Evolutionary conservation across 345 rosid species (phyloP).

Genomic region (Psidium guajava): DNA sequence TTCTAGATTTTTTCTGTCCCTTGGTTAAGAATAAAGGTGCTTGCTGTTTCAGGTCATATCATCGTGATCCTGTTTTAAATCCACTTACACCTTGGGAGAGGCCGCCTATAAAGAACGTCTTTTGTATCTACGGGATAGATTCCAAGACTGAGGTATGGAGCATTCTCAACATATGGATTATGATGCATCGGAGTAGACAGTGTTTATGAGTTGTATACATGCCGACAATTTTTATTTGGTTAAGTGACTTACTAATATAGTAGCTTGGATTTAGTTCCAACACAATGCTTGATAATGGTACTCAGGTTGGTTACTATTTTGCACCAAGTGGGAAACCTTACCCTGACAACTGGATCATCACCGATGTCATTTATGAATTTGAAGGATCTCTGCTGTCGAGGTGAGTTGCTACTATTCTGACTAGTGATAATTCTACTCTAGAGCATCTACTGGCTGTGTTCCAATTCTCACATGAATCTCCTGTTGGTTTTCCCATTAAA

Average conservation of each 20-base stretch:
- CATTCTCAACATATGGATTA: background rate
- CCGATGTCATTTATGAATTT: constrained; percentile 79
- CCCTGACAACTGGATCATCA: constrained; percentile 98
- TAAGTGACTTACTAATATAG: background rate
- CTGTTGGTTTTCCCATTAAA: background rate
- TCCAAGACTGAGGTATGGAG: constrained; percentile 73
- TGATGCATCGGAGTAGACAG: background rate
- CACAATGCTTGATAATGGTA: constrained; percentile 2
- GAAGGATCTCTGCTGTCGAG: constrained; percentile 83
- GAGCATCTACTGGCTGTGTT: background rate
- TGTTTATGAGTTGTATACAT: background rate
- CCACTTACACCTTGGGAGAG: constrained; percentile 99
- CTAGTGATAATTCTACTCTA: background rate
- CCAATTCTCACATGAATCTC: background rate
- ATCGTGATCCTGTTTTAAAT: constrained; percentile 75
- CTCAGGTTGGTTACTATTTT: constrained; percentile 90
- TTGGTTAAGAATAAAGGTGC: background rate
- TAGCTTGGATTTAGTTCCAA: background rate
- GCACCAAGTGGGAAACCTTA: constrained; percentile 99
- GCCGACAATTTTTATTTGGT: background rate
- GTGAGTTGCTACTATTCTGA: constrained; percentile 17
- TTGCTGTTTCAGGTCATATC: constrained; percentile 63
- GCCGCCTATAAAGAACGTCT: constrained; percentile 90
- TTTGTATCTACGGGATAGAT: constrained; percentile 91
- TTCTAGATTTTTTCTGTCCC: background rate